Conservation (phyloP, 1,284 basidiomycete genomes). For the Entoloma clypeatum region DNA sequence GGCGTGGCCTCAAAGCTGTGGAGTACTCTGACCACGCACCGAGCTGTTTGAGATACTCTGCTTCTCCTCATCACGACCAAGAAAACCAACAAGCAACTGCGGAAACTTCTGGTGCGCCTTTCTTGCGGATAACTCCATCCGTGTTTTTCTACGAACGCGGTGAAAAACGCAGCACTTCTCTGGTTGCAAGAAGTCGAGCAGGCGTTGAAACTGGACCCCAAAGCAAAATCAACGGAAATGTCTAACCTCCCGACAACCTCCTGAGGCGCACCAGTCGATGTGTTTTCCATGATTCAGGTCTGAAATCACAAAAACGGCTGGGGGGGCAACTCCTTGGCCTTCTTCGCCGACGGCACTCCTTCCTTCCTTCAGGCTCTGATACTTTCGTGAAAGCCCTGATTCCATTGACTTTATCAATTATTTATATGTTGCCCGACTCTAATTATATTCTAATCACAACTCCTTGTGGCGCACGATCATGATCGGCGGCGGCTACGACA, state of each 20-base stretch:
- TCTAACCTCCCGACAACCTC: neutral
- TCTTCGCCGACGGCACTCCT: conserved; percentile 5
- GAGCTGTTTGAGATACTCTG: conserved; percentile 12
- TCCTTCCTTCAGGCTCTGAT: conserved; percentile 1
- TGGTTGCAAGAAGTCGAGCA: neutral
- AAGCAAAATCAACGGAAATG: neutral
- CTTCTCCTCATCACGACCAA: conserved; percentile 10
- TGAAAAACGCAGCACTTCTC: neutral
- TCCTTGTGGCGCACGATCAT: too few species aligned
- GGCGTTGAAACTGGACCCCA: neutral
- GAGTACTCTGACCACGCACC: conserved; percentile 1
- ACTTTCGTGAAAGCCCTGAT: conserved; percentile 3
- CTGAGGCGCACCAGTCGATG: conserved; percentile 1
- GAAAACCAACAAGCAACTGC: conserved; percentile 11
- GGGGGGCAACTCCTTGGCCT: conserved; percentile 1
- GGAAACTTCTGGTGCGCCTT: conserved; percentile 7
- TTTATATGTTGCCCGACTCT: too few species aligned
- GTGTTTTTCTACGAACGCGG: neutral
- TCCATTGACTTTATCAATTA: too few species aligned
- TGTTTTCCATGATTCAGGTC: conserved; percentile 1
- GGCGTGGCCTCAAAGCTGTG: neutral
- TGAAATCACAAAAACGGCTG: conserved; percentile 8
- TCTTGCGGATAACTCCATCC: conserved; percentile 3
- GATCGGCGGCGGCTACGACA: too few species aligned
- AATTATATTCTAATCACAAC: too few species aligned